Evolutionary conservation across 2,329 filamentous ascomycete genomes (phyloP).

Genomic region (Calonectria pauciramosa): DNA sequence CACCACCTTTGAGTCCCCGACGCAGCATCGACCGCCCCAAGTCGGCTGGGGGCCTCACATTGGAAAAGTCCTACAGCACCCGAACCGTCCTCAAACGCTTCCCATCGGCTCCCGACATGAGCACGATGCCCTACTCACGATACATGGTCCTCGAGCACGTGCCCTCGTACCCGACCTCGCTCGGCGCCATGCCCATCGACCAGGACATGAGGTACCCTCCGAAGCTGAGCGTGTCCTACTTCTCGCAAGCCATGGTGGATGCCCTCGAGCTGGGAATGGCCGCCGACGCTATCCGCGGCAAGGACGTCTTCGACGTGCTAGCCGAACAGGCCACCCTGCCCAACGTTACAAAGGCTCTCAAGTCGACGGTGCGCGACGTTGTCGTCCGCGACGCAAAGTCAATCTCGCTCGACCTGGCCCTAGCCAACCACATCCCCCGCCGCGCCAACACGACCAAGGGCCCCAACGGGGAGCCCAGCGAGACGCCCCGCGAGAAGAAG

Average conservation of each 20-base stretch:
- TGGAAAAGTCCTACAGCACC: conserved; percentile 46
- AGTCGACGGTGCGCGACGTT: conserved; percentile 57
- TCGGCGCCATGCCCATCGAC: conserved; percentile 42
- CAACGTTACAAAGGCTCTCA: conserved; percentile 60
- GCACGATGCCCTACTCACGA: conserved; percentile 47
- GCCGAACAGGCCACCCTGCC: conserved; percentile 60
- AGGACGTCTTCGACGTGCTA: conserved; percentile 70
- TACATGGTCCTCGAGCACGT: conserved; percentile 50
- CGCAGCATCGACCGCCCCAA: conserved; percentile 43
- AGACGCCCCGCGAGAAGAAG: conserved; percentile 33
- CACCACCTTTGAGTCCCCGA: conserved; percentile 43
- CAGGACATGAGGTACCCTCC: conserved; percentile 46
- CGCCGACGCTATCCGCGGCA: conserved; percentile 55
- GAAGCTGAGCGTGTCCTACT: conserved; percentile 60
- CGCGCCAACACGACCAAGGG: conserved; percentile 40
- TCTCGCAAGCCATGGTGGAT: conserved; percentile 61
- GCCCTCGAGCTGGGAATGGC: conserved; percentile 59
- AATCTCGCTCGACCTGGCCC: conserved; percentile 47
- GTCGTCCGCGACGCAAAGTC: conserved; percentile 54
- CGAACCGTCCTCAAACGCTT: conserved; percentile 41
- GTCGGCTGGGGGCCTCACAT: conserved; percentile 37
- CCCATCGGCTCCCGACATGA: conserved; percentile 37
- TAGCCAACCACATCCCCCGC: conserved; percentile 45
- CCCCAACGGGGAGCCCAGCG: conserved; percentile 32
- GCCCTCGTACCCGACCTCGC: conserved; percentile 38